Evolutionary conservation across 192 early-diverging fungal species (phyloP), one percentile per base, ranked within the genome.

Genomic region (Funneliformis mosseae): DNA sequence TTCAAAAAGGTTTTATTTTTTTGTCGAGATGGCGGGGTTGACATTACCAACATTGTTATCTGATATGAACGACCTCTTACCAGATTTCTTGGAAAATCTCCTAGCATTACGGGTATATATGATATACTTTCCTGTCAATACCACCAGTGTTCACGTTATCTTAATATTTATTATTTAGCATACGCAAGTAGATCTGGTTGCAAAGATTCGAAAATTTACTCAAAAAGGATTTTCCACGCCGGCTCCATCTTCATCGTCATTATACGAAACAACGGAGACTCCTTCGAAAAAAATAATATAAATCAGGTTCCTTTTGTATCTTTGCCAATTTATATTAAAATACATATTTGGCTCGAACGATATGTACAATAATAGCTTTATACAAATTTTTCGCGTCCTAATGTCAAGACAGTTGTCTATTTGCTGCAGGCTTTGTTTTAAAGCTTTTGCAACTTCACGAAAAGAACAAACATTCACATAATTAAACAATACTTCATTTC

Each of bases 31-130:
- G n/a, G n/a, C n/a, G n/a, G n/a, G n/a, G n/a, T n/a, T n/a, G n/a
- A n/a, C n/a, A n/a, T n/a, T 77, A 23, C 75, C 60, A n/a, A 63
- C 75, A 46, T 63, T 38, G 8, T 63, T 77, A 62, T 63, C 61
- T 42, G 2, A 77, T 3, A 77, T 77, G 60, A 42, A 77, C 0
- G 61, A 64, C 75, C 62, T 77, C 12, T 39, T 64, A 43, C 75
- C 75, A 63, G 60, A 10, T 77, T 77, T 77, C n/a, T 63, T 77
- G 75, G 75, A 77, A 64, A 63, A n/a, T 39, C 43, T 45, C 39
- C 60, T 63, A n/a, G n/a, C n/a, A n/a, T 76, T 76, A 76, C 74
- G 74, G 55, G 74, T 76, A 76, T 76, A 38, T 76, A 61, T 76
- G 59, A 60, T 60, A 46, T 60, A 61, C 61, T 76, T 76, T 76